Base-by-base conservation (phyloP, 2,329 filamentous ascomycete genomes). In the Incumbomyces lentus region DNA sequence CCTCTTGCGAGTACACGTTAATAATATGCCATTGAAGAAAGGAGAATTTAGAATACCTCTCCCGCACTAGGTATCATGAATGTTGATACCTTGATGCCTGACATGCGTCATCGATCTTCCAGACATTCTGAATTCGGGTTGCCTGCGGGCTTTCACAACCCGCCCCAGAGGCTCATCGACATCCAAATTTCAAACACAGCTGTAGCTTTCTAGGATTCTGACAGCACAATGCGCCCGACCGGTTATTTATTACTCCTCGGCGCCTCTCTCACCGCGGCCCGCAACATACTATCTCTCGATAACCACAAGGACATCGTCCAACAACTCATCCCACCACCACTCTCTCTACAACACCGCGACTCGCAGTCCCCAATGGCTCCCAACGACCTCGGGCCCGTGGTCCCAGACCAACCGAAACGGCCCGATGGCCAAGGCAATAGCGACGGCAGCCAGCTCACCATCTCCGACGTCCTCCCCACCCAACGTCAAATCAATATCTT, bases 401-500 rank as follows among this genome's bases (percentile, higher is more conserved):
- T 51, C 11, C 43, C 36, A 18, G 31, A 30, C 7, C 10, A 17
- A 16, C 39, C 49, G 31, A 42, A 12, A 22, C 29, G 38, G 10
- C 40, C 39, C 11, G 44, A 46, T 13, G 34, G 39, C 17, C 16
- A 17, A 10, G 47, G 44, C 18, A 33, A 29, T 29, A 46, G 39
- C 17, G 52, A 53, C 13, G 48, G 41, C 46, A 50, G 56, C 44
- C 31, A 45, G n/a, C 76, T 90, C 29, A 78, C 86, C 50, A 78
- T 96, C 47, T 84, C 83, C 35, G 90, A 96, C 64, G 82, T 95
- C 30, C 81, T 95, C 54, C 83, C 84, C 33, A 81, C 81, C 54
- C 81, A 86, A 46, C 81, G 84, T 56, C 76, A 73, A 50, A 84
- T 95, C 61, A 88, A 86, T 53, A 81, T 89, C 55, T 96, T 95